These are phyloP conservation scores for Hirschioporus abietinus DNA, from an alignment of 768 basidiomycete genomes.

Conservation along the genomic window DNA sequence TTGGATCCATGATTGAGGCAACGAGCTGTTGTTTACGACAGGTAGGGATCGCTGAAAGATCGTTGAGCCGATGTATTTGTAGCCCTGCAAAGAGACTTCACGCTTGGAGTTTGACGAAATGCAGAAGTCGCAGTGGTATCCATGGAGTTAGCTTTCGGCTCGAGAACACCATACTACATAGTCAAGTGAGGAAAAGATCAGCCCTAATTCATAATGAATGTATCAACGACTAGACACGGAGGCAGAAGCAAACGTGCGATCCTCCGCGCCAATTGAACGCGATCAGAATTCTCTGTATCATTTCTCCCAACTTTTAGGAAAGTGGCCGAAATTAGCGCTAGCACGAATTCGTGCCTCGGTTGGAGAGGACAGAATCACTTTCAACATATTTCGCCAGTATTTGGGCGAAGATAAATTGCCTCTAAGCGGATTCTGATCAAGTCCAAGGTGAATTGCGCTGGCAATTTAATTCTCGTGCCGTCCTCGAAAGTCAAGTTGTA, in stretches of 20 bases:
- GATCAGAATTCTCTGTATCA: no score
- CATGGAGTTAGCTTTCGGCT: not conserved
- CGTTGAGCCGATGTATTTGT: not conserved
- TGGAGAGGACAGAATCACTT: no score
- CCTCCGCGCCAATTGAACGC: no score
- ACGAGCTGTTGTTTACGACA: not conserved
- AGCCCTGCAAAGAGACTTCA: not conserved
- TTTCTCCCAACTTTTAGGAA: no score
- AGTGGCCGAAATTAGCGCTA: no score
- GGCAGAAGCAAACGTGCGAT: not conserved
- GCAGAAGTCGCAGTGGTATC: not conserved
- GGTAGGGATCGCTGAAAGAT: not conserved
- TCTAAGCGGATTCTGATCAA: no score
- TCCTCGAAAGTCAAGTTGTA: not conserved
- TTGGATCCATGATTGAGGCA: slow-evolving; percentile 1
- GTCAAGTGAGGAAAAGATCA: not conserved
- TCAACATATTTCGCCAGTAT: no score
- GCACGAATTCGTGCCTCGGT: no score
- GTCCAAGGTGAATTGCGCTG: no score
- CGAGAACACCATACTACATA: not conserved
- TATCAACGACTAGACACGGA: not conserved
- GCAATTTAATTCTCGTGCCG: no score
- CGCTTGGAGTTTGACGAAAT: not conserved
- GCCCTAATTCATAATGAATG: not conserved
- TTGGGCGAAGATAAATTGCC: no score